A percentile compares a stretch with the other conserved stretches of the same genome.
These are phyloP conservation scores for Pichia thaimueangensis DNA, from an alignment of 805 yeast species.

Conservation along the genomic window DNA sequence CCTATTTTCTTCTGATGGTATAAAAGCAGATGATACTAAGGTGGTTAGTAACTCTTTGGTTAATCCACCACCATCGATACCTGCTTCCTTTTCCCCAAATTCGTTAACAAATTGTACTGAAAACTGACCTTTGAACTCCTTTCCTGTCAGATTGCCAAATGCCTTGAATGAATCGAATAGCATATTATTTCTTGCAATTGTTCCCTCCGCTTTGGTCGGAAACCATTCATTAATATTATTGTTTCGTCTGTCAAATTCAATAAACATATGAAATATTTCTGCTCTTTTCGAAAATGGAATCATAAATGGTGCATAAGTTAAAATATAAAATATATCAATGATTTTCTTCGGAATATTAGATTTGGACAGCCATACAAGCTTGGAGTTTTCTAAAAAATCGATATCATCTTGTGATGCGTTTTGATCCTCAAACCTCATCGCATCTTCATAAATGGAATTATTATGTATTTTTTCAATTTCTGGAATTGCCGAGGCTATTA, in stretches of 20 bases:
- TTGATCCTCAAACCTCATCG: slow-evolving; percentile 11
- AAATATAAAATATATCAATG: slow-evolving; percentile 41
- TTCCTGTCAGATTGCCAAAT: slow-evolving; percentile 45
- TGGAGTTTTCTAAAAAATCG: slow-evolving; percentile 5
- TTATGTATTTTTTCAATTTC: slow-evolving; percentile 16
- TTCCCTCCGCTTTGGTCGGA: slow-evolving; percentile 34
- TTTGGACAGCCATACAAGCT: slow-evolving; percentile 8
- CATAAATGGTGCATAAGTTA: slow-evolving; percentile 69
- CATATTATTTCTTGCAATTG: slow-evolving; percentile 62
- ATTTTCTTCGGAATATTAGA: slow-evolving; percentile 15
- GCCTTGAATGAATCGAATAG: slow-evolving; percentile 67
- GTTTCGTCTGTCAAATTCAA: slow-evolving; percentile 43
- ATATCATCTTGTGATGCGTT: background rate
- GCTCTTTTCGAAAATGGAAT: slow-evolving; percentile 73
- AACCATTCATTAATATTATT: slow-evolving; percentile 19
- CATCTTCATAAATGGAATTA: slow-evolving; percentile 6
- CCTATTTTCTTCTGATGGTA: slow-evolving; percentile 27
- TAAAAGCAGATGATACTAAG: slow-evolving; percentile 64
- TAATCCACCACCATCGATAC: slow-evolving; percentile 95
- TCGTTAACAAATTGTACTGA: slow-evolving; percentile 64
- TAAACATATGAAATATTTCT: slow-evolving; percentile 57
- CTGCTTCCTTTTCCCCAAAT: slow-evolving; percentile 70
- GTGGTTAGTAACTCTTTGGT: slow-evolving; percentile 85
- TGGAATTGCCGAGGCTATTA: slow-evolving; percentile 19
- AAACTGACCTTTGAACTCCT: slow-evolving; percentile 50